These are phyloP conservation scores for Aspergillus leporis DNA, from an alignment of 495 filamentous ascomycete genomes.

Conservation along the genomic window DNA sequence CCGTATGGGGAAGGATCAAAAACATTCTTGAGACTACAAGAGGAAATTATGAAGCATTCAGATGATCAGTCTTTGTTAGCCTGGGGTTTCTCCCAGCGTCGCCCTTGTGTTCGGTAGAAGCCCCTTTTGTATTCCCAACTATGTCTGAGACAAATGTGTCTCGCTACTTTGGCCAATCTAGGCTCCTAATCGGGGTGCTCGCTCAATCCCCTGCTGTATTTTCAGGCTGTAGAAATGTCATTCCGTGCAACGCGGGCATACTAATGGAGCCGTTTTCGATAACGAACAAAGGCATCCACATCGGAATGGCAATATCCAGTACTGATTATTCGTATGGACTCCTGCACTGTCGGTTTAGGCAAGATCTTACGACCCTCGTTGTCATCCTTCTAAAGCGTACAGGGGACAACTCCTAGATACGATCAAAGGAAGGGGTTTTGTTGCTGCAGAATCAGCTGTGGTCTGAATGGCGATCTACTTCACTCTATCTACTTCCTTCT, in stretches of 20 bases:
- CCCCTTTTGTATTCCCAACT: not conserved
- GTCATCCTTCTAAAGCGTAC: not conserved
- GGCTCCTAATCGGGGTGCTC: not conserved
- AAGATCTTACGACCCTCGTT: not conserved
- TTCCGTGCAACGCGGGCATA: not conserved
- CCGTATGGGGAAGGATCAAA: not conserved
- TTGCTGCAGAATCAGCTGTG: not conserved
- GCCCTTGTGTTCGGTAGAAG: not conserved
- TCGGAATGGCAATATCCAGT: not conserved
- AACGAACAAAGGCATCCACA: not conserved
- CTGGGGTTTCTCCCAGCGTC: not conserved
- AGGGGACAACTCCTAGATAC: not conserved
- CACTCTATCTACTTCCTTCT: not conserved
- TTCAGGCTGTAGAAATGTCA: not conserved
- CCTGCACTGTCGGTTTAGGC: not conserved
- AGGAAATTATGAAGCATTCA: not conserved
- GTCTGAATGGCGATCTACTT: not conserved
- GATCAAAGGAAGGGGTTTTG: not conserved
- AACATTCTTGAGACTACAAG: constrained; percentile 1
- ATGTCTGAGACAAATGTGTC: not conserved
- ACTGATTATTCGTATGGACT: not conserved
- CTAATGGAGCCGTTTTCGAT: not conserved
- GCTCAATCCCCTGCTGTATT: not conserved
- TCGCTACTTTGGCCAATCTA: not conserved
- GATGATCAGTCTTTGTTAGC: not conserved